Evolutionary conservation across 2,329 filamentous ascomycete species (phyloP).

Genomic region (Akanthomyces muscarius): DNA sequence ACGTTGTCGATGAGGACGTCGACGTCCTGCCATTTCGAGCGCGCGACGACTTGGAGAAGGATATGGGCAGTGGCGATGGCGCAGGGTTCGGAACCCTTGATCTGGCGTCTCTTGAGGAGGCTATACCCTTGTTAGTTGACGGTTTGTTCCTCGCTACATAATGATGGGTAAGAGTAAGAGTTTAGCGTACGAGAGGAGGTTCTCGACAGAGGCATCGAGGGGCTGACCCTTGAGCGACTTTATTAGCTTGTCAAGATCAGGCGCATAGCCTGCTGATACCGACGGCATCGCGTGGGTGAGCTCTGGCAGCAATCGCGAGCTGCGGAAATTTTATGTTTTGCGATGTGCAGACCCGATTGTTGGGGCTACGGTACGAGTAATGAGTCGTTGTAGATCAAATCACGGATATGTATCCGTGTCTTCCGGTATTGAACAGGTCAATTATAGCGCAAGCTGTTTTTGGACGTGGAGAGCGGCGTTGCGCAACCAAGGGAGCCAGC

Average conservation of each 20-base stretch:
- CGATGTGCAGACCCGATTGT: not conserved
- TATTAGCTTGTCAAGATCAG: constrained; percentile 73
- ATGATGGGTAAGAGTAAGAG: not conserved
- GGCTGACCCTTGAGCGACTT: constrained; percentile 71
- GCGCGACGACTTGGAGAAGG: constrained; percentile 79
- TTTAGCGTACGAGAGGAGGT: constrained; percentile 68
- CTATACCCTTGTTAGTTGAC: constrained; percentile 40
- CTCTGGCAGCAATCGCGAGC: not conserved
- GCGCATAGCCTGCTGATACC: constrained; percentile 46
- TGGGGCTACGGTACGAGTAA: not conserved
- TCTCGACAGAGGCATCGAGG: constrained; percentile 79
- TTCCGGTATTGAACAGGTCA: not conserved
- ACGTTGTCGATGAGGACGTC: constrained; percentile 76
- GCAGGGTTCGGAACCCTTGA: constrained; percentile 80
- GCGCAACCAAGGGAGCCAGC: not conserved
- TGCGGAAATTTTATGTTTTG: not conserved
- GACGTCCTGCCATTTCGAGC: constrained; percentile 73
- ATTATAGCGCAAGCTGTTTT: not conserved
- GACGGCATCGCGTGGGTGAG: constrained; percentile 31
- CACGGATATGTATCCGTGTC: too few species aligned
- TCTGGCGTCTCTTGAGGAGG: constrained; percentile 85
- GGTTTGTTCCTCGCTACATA: not conserved
- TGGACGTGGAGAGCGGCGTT: not conserved
- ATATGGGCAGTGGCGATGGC: constrained; percentile 89
- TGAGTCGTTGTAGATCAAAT: not conserved